A percentile compares a stretch with the other conserved stretches of the same genome.
These are phyloP conservation scores for Rutstroemia sp. DNA, from an alignment of 2,329 filamentous ascomycete genomes.

Conservation along the genomic window DNA sequence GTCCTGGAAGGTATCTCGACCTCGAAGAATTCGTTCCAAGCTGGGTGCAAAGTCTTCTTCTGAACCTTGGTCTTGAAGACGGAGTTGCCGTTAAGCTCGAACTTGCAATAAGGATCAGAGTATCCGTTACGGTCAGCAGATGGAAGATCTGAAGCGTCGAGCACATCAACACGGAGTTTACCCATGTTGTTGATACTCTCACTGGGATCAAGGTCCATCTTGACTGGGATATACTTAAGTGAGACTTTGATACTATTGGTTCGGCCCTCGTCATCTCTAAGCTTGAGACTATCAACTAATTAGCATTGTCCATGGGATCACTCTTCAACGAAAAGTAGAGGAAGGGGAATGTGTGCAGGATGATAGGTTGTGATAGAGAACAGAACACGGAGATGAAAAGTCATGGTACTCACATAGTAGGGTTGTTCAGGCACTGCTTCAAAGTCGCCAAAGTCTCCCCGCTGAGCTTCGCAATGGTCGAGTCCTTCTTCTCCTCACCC, in stretches of 20 bases:
- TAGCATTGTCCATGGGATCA: conserved; percentile 66
- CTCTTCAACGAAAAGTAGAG: too few relatives aligned
- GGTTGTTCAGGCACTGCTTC: conserved; percentile 60
- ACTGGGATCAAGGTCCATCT: conserved; percentile 87
- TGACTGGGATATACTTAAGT: conserved; percentile 88
- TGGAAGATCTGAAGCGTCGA: conserved; percentile 82
- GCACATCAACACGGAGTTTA: conserved; percentile 82
- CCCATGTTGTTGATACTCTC: conserved; percentile 99
- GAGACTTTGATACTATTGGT: conserved; percentile 79
- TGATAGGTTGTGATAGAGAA: not conserved
- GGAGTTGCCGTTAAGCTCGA: conserved; percentile 80
- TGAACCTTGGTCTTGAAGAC: conserved; percentile 92
- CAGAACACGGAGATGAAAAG: not conserved
- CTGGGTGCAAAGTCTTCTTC: conserved; percentile 92
- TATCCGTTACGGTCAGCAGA: conserved; percentile 93
- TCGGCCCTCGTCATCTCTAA: conserved; percentile 71
- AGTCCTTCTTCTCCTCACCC: conserved; percentile 59
- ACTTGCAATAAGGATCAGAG: conserved; percentile 95
- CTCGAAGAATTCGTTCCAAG: conserved; percentile 97
- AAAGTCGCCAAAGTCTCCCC: conserved; percentile 83
- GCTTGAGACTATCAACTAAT: conserved; percentile 51
- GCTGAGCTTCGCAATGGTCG: conserved; percentile 72
- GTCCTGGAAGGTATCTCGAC: conserved; percentile 75
- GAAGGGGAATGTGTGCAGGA: too few relatives aligned
- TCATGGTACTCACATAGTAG: conserved; percentile 6